Evolutionary conservation across 2,329 filamentous ascomycete genomes (phyloP), one percentile per base, ranked within the genome.

Genomic region (Alternaria ethzedia): DNA sequence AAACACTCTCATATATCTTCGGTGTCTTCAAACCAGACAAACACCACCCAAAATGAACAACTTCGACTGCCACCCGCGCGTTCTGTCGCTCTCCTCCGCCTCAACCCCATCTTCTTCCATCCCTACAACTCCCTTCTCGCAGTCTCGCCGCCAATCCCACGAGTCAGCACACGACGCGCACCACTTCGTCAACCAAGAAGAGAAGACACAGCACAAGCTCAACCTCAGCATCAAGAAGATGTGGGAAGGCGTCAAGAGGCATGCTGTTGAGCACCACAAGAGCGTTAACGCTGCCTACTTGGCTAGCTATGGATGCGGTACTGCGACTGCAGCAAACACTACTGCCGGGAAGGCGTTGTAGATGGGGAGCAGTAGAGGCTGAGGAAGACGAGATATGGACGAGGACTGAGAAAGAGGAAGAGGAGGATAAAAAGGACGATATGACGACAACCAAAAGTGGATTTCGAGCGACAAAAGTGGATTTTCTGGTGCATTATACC

Each of bases 271-370:
- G 69, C 75, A 77, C 50, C 75, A 77, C 61, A 65, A 68, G 44
- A 73, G 70, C 47, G 74, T 77, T 1, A 77, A 77, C 32, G 70
- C 72, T 0, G 75, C 75, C 2, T 76, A 74, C 20, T 54, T 67
- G 47, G 70, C 70, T 11, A 72, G 68, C 51, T 75, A 76, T 26
- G 75, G 73, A 15, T 57, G 43, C 20, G 70, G 64, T n/a, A 15
- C 49, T 52, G 20, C 49, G 12, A 12, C 28, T 15, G 30, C 17
- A 1, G 15, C 6, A 3, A 41, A 41, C 7, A 21, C n/a, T 17
- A 41, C 49, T 21, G 26, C 23, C 2, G 13, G 20, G 9, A 52
- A 52, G 20, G 20, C 49, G 2, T 52, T 12, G 49, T 52, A 52
- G 3, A n/a, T 7, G 17, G 26, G 30, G 25, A n/a, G 23, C 23